Evolutionary conservation across 257 asterid genomes (phyloP).

Genomic region (Euphrasia confusa): DNA sequence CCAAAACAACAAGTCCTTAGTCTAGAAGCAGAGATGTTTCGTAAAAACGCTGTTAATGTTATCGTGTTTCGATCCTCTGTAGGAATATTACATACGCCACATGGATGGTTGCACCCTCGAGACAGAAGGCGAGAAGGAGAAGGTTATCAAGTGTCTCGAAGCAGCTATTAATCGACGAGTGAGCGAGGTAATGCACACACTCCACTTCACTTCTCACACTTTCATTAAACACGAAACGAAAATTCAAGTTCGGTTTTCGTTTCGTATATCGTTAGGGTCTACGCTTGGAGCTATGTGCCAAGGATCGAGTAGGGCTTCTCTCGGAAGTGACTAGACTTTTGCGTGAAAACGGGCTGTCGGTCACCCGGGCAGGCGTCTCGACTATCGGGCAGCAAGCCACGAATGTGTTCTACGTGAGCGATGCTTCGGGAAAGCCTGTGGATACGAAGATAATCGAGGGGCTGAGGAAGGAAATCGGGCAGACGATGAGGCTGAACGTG

Average conservation of each 20-base stretch:
- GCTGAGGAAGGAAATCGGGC: conserved; percentile 70
- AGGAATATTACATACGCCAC: conserved; percentile 91
- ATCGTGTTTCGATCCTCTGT: conserved; percentile 1
- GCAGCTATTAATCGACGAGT: conserved; percentile 88
- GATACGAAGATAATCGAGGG: conserved; percentile 64
- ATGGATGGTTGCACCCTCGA: conserved; percentile 76
- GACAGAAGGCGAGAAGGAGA: conserved; percentile 64
- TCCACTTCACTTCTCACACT: not conserved
- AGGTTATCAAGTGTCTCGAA: conserved; percentile 85
- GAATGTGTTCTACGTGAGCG: conserved; percentile 77
- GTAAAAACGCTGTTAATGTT: not conserved
- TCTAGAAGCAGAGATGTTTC: not conserved
- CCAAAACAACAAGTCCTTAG: too few relatives aligned
- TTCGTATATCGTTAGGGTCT: conserved; percentile 48
- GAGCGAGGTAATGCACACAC: conserved; percentile 59
- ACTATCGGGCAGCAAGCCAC: conserved; percentile 82
- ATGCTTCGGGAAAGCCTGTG: conserved; percentile 79
- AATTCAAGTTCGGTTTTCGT: not conserved
- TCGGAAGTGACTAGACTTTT: conserved; percentile 87
- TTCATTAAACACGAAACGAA: not conserved
- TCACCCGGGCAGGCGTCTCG: conserved; percentile 83
- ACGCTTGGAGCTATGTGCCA: conserved; percentile 83
- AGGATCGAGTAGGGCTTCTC: conserved; percentile 91
- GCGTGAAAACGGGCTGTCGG: conserved; percentile 80
- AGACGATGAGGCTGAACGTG: conserved; percentile 80